Evolutionary conservation across 768 basidiomycete genomes (phyloP), one percentile per base, ranked within the genome.

Genomic region (Crepidotus variabilis): DNA sequence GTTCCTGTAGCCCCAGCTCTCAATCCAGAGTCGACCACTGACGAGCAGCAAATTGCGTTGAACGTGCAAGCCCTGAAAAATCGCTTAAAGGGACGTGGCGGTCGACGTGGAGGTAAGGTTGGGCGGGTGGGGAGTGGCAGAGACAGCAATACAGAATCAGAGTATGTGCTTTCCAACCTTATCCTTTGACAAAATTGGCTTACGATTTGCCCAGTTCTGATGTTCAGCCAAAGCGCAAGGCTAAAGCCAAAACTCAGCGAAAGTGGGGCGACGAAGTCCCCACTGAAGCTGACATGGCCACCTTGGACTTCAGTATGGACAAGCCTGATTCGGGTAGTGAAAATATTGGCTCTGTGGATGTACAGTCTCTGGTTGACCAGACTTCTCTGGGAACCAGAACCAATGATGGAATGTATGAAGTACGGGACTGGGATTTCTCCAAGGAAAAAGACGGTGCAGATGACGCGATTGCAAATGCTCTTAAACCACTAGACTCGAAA

Each of bases 21-120:
- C 24, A 66, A 66, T 56, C 57, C 77, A 20, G 82, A 85, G 43
- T 68, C 73, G 2, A 75, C 83, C 1, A 79, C 81, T 43, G 92
- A 94, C 59, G 93, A 92, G 56, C 89, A 96, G 66, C 86, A 94
- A 63, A 98, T 98, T 59, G 86, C 95, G 2, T 80, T 91, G 61
- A 97, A 95, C 65, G 90, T 97, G 1, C 88, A 94, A 62, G 92
- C 91, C 0, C 77, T 99, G 53, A 97, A 95, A 71, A 87, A 81
- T 52, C 80, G 92, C 32, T 71, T 97, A 50, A 89, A 92, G 54
- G 89, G 89, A 23, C 78, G 87, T 52, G 88, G 87, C 0, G 84
- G 83, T 2, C 74, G 84, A 57, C 78, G 84, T 55, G 78, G 80
- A 18, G 78, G 82, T 47, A 77, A 79, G 54, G 72, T 78, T 56